Conservation (phyloP, 2,329 filamentous ascomycete species). For the Cadophora malorum region DNA sequence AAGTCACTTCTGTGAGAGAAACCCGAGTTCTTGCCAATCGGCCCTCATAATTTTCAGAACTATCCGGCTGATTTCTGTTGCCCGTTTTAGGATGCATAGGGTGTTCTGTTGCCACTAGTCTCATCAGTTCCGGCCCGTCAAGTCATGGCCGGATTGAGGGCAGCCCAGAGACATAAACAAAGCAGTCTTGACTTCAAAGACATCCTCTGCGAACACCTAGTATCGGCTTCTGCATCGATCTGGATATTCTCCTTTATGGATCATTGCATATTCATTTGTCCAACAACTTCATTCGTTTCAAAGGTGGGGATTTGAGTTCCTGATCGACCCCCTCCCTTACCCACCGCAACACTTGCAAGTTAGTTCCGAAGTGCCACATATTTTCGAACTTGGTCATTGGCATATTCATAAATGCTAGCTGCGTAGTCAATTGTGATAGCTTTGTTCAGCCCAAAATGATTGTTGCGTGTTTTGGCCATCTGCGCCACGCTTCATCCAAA, state of each 20-base stretch:
- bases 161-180: conserved; percentile 13
- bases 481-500: conserved; percentile 14
- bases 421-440: not conserved
- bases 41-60: not conserved
- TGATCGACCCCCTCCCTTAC: not conserved
- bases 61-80: not conserved
- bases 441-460: not conserved
- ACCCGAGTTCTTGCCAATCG: not conserved
- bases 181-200: not conserved
- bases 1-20: not conserved
- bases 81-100: not conserved
- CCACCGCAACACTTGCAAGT: conserved; percentile 19
- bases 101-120: conserved; percentile 6
- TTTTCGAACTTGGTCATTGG: not conserved
- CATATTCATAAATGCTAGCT: not conserved
- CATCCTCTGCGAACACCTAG: not conserved
- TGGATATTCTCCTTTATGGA: not conserved
- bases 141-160: not conserved
- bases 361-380: not conserved
- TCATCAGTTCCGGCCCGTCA: not conserved
- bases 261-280: not conserved
- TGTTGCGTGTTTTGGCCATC: conserved; percentile 1
- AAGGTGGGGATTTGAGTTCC: conserved; percentile 21
- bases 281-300: not conserved
- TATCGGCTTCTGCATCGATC: not conserved